Conservation (phyloP, 345 rosid species). For the Acer campestre region DNA sequence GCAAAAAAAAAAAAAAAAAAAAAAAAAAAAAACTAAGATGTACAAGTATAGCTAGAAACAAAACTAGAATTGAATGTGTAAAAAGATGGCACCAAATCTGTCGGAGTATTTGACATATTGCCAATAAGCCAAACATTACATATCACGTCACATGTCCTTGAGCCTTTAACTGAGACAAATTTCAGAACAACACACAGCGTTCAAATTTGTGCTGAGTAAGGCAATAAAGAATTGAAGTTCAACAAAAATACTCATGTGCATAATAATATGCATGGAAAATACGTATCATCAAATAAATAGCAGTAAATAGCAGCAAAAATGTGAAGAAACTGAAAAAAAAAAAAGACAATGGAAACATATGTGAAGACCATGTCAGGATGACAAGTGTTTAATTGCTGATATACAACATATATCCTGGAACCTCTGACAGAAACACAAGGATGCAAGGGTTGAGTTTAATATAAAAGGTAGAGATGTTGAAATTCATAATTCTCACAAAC, state of each 20-base stretch:
- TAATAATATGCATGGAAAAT: not conserved
- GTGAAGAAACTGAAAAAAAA: not conserved
- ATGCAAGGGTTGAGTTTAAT: not conserved
- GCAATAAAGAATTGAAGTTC: not conserved
- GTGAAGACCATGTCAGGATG: not conserved
- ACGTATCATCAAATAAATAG: not conserved
- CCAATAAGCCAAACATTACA: conserved; percentile 1
- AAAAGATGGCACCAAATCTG: not conserved
- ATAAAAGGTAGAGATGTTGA: not conserved
- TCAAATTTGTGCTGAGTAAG: not conserved
- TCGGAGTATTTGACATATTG: not conserved
- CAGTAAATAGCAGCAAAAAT: not conserved
- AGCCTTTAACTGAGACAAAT: not conserved
- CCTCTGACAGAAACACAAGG: not conserved
- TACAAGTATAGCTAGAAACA: not conserved
- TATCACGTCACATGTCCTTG: not conserved
- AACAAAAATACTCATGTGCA: not conserved
- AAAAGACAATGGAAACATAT: not conserved
- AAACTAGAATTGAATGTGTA: not conserved
- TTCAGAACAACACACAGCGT: not conserved
- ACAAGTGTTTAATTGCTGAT: not conserved
- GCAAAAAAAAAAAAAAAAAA: no score
- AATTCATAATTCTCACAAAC: conserved; percentile 39
- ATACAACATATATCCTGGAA: not conserved
- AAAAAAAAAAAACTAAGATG: not conserved